phyloP scores from a whole-genome alignment of 176 grass and related monocot genomes.

The Oryza glumipatula region DNA sequence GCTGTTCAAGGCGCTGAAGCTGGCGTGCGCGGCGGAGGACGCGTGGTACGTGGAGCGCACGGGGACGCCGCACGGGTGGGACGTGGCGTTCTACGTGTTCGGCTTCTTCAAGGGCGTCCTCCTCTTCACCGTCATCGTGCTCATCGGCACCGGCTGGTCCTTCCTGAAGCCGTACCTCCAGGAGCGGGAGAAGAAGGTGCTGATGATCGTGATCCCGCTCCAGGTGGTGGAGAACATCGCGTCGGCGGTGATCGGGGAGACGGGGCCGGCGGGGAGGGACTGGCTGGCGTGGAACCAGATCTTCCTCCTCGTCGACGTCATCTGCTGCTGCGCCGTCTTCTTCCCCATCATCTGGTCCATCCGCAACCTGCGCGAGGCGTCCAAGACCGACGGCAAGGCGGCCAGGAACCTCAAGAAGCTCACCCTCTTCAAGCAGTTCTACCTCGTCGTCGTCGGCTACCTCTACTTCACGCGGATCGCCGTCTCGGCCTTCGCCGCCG shows the following conservation, averaged over 20 bases:
- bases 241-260: constrained; percentile 66
- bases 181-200: constrained; percentile 71
- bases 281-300: constrained; percentile 70
- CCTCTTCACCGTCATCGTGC: constrained; percentile 69
- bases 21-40: constrained; percentile 70
- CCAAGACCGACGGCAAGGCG: constrained; percentile 74
- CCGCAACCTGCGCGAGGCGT: constrained; percentile 62
- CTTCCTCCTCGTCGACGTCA: constrained; percentile 68
- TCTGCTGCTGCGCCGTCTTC: constrained; percentile 67
- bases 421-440: constrained; percentile 75
- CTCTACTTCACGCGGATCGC: constrained; percentile 76
- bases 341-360: constrained; percentile 79
- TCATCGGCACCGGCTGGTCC: constrained; percentile 82
- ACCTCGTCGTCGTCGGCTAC: constrained; percentile 61
- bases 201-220: constrained; percentile 63
- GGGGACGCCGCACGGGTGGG: constrained; percentile 67
- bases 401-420: constrained; percentile 76
- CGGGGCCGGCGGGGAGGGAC: constrained; percentile 48
- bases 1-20: constrained; percentile 76
- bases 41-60: constrained; percentile 59
- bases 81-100: constrained; percentile 77
- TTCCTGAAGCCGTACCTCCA: constrained; percentile 74
- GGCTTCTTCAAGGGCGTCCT: constrained; percentile 75
- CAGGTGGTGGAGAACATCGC: constrained; percentile 72
- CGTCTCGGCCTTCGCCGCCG: constrained; percentile 28